phyloP scores from a whole-genome alignment of 495 filamentous ascomycete species.

The Lineolata rhizophorae region DNA sequence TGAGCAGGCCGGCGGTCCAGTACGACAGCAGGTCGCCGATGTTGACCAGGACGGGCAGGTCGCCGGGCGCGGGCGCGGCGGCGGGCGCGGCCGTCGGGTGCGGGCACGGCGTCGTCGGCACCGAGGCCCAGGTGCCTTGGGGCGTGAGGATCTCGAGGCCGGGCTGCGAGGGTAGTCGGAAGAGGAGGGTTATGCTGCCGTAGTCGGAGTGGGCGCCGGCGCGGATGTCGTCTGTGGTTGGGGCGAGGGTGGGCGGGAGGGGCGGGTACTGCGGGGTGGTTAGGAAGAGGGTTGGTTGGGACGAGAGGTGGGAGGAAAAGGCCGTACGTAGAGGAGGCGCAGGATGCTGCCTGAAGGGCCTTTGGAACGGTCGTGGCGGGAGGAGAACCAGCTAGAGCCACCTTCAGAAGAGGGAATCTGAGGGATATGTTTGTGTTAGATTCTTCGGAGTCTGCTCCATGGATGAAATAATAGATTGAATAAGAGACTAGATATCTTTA shows the following conservation, averaged over 20 bases:
- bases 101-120: slow-evolving; percentile 31
- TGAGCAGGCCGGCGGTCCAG: slow-evolving; percentile 74
- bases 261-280: too few species aligned
- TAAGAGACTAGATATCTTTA: slow-evolving; percentile 1
- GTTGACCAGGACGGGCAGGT: slow-evolving; percentile 74
- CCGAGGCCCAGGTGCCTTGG: slow-evolving; percentile 29
- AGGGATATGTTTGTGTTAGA: neutral
- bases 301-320: slow-evolving; percentile 23
- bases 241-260: slow-evolving; percentile 20
- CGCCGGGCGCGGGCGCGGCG: neutral
- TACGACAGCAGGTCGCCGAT: slow-evolving; percentile 79
- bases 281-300: slow-evolving; percentile 7
- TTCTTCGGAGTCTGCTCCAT: too few species aligned
- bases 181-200: slow-evolving; percentile 43
- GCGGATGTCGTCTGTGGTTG: slow-evolving; percentile 27
- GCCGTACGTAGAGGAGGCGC: slow-evolving; percentile 51
- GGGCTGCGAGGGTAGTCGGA: slow-evolving; percentile 61
- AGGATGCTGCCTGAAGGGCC: slow-evolving; percentile 53
- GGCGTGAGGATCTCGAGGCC: slow-evolving; percentile 67
- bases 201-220: slow-evolving; percentile 51
- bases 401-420: slow-evolving; percentile 23
- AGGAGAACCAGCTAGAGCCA: slow-evolving; percentile 46
- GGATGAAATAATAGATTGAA: too few species aligned
- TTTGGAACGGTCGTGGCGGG: slow-evolving; percentile 36
- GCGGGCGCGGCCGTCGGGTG: neutral